A percentile compares a stretch with the other conserved stretches of the same genome.
Conservation (phyloP, 2,329 filamentous ascomycete species). For the Amauroascus niger region DNA sequence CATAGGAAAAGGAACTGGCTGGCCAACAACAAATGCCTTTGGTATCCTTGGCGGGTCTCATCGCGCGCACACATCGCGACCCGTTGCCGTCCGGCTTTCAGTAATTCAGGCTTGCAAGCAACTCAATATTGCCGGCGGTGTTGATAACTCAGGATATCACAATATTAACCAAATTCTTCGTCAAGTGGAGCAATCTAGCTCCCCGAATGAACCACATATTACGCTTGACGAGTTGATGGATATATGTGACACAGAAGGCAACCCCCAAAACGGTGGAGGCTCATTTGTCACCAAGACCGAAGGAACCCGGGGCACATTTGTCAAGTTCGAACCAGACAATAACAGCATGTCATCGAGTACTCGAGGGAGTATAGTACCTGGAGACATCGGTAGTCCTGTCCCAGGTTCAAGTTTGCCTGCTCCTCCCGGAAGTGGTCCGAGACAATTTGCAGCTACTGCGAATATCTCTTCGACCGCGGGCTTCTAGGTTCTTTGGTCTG, state of each 20-base stretch:
- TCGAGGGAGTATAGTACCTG: conserved; percentile 43
- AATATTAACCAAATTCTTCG: conserved; percentile 53
- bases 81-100: conserved; percentile 60
- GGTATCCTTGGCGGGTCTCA: conserved; percentile 38
- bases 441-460: conserved; percentile 28
- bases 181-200: conserved; percentile 54
- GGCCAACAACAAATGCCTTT: conserved; percentile 43
- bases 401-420: conserved; percentile 36
- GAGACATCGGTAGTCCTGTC: conserved; percentile 61
- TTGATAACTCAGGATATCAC: conserved; percentile 54
- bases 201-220: conserved; percentile 47
- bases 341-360: conserved; percentile 37
- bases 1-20: conserved; percentile 33
- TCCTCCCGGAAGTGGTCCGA: conserved; percentile 31
- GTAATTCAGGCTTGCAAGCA: conserved; percentile 70
- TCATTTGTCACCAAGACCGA: conserved; percentile 61
- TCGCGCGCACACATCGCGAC: conserved; percentile 51
- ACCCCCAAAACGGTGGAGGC: conserved; percentile 77
- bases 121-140: conserved; percentile 37
- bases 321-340: conserved; percentile 46
- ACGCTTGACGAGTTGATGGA: conserved; percentile 62
- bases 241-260: conserved; percentile 87
- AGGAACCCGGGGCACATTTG: conserved; percentile 30
- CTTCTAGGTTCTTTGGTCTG: conserved; percentile 24
- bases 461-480: conserved; percentile 29